Conservation (phyloP, 1,284 basidiomycete species). For the Ceratorhiza oryzae-sativae region DNA sequence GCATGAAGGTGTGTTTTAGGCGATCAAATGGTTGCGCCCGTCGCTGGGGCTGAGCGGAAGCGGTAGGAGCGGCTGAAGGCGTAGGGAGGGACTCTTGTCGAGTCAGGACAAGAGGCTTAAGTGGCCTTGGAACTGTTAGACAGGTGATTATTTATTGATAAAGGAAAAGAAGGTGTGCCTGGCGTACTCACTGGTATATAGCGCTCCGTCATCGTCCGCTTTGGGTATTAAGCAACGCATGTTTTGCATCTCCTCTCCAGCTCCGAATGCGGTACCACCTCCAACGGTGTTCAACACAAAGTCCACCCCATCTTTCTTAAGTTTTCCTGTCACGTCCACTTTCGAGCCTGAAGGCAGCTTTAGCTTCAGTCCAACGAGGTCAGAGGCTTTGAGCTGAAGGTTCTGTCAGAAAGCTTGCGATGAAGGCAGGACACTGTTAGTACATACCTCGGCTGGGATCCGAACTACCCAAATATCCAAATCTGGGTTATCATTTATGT, state of each 20-base stretch:
- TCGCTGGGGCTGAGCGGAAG: constrained; percentile 30
- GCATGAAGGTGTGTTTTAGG: constrained; percentile 39
- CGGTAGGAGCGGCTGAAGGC: constrained; percentile 3
- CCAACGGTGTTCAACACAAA: constrained; percentile 13
- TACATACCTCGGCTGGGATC: constrained; percentile 40
- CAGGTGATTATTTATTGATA: neutral
- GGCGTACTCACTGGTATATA: constrained; percentile 28
- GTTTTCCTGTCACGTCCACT: constrained; percentile 10
- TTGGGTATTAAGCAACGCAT: constrained; percentile 37
- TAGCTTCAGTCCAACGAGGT: constrained; percentile 38
- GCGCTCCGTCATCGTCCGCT: neutral
- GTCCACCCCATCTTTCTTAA: constrained; percentile 22
- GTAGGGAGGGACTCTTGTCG: constrained; percentile 36
- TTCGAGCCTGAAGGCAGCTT: constrained; percentile 19
- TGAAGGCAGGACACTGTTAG: neutral
- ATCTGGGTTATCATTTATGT: constrained; percentile 36
- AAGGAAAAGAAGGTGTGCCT: neutral
- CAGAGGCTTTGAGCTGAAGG: constrained; percentile 39
- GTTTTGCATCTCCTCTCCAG: constrained; percentile 38
- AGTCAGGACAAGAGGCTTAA: constrained; percentile 38
- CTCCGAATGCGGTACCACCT: neutral
- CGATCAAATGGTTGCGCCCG: constrained; percentile 39
- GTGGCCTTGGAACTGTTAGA: constrained; percentile 35
- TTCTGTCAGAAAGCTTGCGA: neutral
- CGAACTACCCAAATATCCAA: constrained; percentile 43